Conservation (phyloP, 2,329 filamentous ascomycete genomes). For the Colletotrichum incanum region DNA sequence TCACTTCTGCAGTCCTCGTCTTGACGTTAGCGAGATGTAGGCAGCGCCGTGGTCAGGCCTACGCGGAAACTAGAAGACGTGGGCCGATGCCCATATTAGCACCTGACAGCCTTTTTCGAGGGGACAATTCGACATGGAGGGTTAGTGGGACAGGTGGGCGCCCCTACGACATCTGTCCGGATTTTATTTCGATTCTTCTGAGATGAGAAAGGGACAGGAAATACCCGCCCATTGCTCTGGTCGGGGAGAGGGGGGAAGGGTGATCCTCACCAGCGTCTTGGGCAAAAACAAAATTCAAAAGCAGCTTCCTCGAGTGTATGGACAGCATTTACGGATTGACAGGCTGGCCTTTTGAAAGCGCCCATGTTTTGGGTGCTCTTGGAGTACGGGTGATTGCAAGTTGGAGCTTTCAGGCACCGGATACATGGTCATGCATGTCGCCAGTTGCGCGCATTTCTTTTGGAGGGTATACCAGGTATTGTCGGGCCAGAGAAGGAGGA, state of each 20-base stretch:
- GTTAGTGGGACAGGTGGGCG: neutral
- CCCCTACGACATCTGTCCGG: neutral
- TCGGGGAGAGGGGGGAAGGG: too few relatives aligned
- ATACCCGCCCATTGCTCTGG: constrained; percentile 26
- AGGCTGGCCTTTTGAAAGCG: constrained; percentile 26
- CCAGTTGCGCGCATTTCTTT: constrained; percentile 31
- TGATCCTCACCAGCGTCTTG: constrained; percentile 1
- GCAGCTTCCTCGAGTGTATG: constrained; percentile 12
- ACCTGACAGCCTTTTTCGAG: neutral
- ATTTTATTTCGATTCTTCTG: constrained; percentile 10
- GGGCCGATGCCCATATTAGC: neutral
- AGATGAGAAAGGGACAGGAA: neutral
- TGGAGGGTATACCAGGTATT: constrained; percentile 41
- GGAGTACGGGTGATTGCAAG: constrained; percentile 31
- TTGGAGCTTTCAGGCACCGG: constrained; percentile 29
- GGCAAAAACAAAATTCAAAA: constrained; percentile 30
- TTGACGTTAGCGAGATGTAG: neutral
- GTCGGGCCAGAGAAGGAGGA: constrained; percentile 19
- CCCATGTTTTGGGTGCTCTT: constrained; percentile 4
- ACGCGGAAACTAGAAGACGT: too few relatives aligned
- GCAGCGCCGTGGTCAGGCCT: neutral
- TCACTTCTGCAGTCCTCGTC: neutral
- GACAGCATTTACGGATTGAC: constrained; percentile 12
- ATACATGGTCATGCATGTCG: constrained; percentile 20
- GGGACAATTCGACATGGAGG: neutral